Base-by-base conservation (phyloP, 1,284 basidiomycete genomes). In the Cutaneotrichosporon dermatis region DNA sequence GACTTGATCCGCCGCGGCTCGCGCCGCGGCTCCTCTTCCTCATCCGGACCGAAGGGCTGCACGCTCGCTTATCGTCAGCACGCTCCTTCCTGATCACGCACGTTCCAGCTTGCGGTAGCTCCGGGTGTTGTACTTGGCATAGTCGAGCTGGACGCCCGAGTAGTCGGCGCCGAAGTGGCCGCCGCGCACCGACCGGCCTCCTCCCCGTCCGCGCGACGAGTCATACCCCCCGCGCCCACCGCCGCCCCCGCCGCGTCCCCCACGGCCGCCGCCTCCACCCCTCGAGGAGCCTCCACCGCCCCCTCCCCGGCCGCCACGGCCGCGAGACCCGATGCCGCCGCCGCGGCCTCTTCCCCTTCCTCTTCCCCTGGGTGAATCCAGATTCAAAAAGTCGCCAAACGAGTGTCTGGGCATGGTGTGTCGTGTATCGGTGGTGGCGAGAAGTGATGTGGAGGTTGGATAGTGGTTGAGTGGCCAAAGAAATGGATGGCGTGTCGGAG, bases 111-210 rank as follows among this genome's bases (percentile, higher is more conserved):
- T 69, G 72, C 34, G 65, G 58, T 77, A 77, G 12, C 57, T 67
- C 64, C 71, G 66, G 4, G 51, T 65, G 54, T 75, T 76, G 49
- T 76, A 55, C 15, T 53, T 58, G 3, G 58, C 55, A 56, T 78
- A 78, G 60, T 76, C 70, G 56, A 78, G 71, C 1, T 63, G 59
- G 36, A 78, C 69, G 55, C 69, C 69, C 3, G 66, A 61, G 58
- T 77, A 78, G 60, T 77, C 74, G 12, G 72, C 63, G 35, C 67
- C 69, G 50, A 67, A 69, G 53, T 60, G 41, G 40, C 64, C 61
- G 10, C 64, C 60, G 15, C 63, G 54, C 5, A 57, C 34, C 10
- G 45, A 61, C 4, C 55, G 58, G 44, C 58, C 60, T 33, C 63
- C 63, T 8, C 65, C 58, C 6, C 61, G 49, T 6, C 58, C 48